These are phyloP conservation scores for Coemansia asiatica DNA, from an alignment of 192 early-diverging fungal genomes.

Conservation along the genomic window DNA sequence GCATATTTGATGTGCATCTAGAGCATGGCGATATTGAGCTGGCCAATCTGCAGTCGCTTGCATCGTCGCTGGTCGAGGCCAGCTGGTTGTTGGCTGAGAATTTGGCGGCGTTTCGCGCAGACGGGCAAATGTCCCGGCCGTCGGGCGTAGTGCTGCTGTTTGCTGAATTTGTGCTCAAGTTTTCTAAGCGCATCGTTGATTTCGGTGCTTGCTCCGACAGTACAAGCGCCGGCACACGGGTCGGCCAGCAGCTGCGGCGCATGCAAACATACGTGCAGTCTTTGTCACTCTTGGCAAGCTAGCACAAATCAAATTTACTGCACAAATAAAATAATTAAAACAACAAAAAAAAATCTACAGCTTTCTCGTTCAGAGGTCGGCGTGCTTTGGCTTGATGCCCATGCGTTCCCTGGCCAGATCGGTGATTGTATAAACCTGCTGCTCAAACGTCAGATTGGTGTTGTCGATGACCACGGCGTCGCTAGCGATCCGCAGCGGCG, in stretches of 20 bases:
- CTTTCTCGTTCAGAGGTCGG: constrained; percentile 8
- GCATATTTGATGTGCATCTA: constrained; percentile 14
- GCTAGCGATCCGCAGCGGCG: constrained; percentile 68
- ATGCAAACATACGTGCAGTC: constrained; percentile 28
- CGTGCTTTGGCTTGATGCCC: constrained; percentile 41
- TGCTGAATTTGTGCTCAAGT: constrained; percentile 31
- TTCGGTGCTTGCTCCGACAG: constrained; percentile 19
- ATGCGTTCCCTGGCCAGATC: constrained; percentile 56
- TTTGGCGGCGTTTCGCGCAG: constrained; percentile 26
- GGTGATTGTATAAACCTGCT: constrained; percentile 67
- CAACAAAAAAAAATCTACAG: background rate
- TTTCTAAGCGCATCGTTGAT: constrained; percentile 31
- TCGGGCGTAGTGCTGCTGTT: constrained; percentile 34
- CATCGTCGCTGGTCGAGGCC: constrained; percentile 42
- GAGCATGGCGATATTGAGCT: constrained; percentile 9
- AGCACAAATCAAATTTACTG: background rate
- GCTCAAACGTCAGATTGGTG: constrained; percentile 63
- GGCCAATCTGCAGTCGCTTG: constrained; percentile 27
- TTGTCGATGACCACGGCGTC: constrained; percentile 78
- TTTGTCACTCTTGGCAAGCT: background rate
- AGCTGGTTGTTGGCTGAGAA: constrained; percentile 44
- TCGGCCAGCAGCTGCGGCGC: constrained; percentile 21
- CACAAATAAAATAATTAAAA: background rate
- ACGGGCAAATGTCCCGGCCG: constrained; percentile 21
- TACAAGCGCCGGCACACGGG: background rate